Base-by-base conservation (phyloP, 768 basidiomycete genomes). In the Podaxis carcinomalis region DNA sequence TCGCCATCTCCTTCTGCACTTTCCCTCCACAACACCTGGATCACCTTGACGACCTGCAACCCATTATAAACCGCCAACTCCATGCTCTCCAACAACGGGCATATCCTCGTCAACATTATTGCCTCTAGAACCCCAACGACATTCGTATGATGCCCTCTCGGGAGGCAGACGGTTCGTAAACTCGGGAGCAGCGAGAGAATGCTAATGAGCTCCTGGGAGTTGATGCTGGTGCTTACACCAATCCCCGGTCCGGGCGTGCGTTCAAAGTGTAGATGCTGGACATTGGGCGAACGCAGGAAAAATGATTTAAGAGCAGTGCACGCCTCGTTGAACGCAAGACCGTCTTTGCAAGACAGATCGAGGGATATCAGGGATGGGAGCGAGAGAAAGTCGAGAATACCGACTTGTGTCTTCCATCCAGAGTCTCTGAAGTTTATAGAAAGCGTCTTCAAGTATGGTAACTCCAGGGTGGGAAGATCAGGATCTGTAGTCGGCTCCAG, bases 181-280 rank as follows among this genome's bases (percentile, higher is more conserved):
- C 37, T 25, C 28, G 55, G 42, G 16, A 64, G 59, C 23, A 51
- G 51, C 19, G 14, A 11, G 13, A 64, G 39, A 11, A 64, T 61
- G 11, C 49, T 47, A 14, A 61, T n/a, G 14, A 64, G 11, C 9
- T 60, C 59, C 16, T 44, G 51, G 16, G 62, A 61, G 14, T 63
- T 60, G 40, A 65, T 47, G 27, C 49, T 63, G 27, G 59, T 61
- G 13, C 65, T 57, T 21, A 61, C 56, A 3, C 65, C 65, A 13
- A 4, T 36, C 5, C 51, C 51, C 13, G 51, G 42, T 9, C 51
- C 13, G 2, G 51, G 51, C 10, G 51, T 60, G 27, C 59, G 59
- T 35, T 52, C 59, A 35, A 60, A 60, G 9, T 27, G 40, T 6
- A 60, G 40, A 13, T 23, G 59, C 27, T 42, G 51, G 27, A 60